These are phyloP conservation scores for Closterium sp. DNA, from an alignment of 139 green algal genomes.

Conservation along the genomic window DNA sequence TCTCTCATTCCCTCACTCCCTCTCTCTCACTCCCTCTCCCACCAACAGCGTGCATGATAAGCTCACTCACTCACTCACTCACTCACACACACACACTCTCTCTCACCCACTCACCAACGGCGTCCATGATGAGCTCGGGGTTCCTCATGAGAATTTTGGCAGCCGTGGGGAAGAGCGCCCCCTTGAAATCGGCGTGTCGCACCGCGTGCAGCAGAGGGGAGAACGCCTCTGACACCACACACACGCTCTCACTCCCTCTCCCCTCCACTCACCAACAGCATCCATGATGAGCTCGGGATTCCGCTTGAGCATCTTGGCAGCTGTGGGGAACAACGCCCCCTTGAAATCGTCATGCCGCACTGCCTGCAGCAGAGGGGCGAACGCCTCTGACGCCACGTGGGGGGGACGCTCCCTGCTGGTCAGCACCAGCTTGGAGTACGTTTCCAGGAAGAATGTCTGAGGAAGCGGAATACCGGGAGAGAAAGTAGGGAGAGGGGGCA, in stretches of 20 bases:
- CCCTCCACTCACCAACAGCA: constrained; percentile 15
- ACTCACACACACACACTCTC: neutral
- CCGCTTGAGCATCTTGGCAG: constrained; percentile 42
- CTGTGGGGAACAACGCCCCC: constrained; percentile 22
- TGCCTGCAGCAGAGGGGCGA: constrained; percentile 21
- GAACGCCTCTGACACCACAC: constrained; percentile 2
- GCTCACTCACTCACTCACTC: constrained; percentile 13
- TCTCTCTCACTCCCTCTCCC: constrained; percentile 1
- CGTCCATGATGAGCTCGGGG: constrained; percentile 48
- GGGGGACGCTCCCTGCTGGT: constrained; percentile 27
- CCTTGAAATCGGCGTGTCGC: constrained; percentile 24
- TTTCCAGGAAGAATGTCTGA: constrained; percentile 29
- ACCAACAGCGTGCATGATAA: constrained; percentile 38
- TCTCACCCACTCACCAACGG: constrained; percentile 10
- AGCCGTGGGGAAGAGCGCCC: constrained; percentile 24
- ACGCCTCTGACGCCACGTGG: neutral
- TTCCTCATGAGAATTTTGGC: constrained; percentile 38
- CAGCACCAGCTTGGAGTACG: constrained; percentile 43
- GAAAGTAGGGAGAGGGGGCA: neutral
- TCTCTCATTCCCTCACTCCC: constrained; percentile 11
- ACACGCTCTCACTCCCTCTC: neutral
- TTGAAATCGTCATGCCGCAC: constrained; percentile 35
- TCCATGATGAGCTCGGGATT: constrained; percentile 50
- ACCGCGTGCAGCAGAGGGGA: constrained; percentile 16
- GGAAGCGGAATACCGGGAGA: too few relatives aligned